phyloP scores from a whole-genome alignment of 2,329 filamentous ascomycete species.

The Verticillium isaacii region DNA sequence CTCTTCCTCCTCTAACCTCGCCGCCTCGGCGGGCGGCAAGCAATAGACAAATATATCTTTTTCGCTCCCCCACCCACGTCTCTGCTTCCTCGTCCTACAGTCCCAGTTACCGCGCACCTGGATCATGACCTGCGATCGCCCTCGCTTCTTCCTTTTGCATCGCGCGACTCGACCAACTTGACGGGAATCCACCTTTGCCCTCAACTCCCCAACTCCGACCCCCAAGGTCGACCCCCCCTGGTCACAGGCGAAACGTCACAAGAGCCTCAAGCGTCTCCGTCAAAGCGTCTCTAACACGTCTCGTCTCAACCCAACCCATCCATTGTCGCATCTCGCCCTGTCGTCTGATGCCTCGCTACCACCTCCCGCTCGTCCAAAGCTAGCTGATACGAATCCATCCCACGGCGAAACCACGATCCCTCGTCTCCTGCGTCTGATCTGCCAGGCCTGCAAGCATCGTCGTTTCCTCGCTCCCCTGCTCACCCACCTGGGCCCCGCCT shows the following conservation, averaged over 20 bases:
- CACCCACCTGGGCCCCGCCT: conserved; percentile 6
- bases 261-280: conserved; percentile 25
- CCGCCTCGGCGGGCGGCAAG: neutral
- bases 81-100: neutral
- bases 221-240: conserved; percentile 17
- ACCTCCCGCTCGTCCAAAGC: conserved; percentile 10
- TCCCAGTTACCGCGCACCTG: neutral
- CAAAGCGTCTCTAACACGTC: conserved; percentile 39
- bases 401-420: conserved; percentile 34
- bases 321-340: conserved; percentile 18
- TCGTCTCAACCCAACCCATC: conserved; percentile 35
- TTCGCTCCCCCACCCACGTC: neutral
- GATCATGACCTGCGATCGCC: neutral
- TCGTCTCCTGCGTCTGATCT: conserved; percentile 39
- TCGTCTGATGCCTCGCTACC: conserved; percentile 19
- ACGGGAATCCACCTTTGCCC: neutral
- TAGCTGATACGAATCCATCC: conserved; percentile 15
- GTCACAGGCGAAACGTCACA: conserved; percentile 30
- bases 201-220: neutral
- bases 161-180: neutral
- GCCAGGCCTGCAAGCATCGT: conserved; percentile 10
- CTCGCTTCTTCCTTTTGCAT: neutral
- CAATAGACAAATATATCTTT: neutral
- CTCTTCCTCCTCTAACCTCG: neutral
- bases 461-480: conserved; percentile 9